A percentile compares a stretch with the other conserved stretches of the same genome.
Evolutionary conservation across 345 rosid species (phyloP).

Genomic region (Combretum micranthum): DNA sequence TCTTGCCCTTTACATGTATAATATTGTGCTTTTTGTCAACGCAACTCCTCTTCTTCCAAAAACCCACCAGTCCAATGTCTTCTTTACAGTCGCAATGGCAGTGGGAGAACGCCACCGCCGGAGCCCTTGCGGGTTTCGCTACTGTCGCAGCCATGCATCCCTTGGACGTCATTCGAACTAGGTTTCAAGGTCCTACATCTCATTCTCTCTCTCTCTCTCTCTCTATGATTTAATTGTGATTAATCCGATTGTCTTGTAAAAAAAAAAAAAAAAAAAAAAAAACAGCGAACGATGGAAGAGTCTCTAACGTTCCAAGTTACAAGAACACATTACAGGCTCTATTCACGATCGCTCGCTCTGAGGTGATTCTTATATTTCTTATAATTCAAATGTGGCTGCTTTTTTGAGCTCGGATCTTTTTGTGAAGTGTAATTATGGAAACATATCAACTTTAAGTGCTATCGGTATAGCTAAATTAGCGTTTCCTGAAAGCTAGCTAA

Average conservation of each 20-base stretch:
- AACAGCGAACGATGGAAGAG: slow-evolving; percentile 75
- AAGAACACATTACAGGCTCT: slow-evolving; percentile 78
- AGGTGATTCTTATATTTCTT: slow-evolving; percentile 30
- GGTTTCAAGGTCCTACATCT: slow-evolving; percentile 81
- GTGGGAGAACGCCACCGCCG: slow-evolving; percentile 88
- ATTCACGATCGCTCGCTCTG: slow-evolving; percentile 62
- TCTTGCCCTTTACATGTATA: too few relatives aligned
- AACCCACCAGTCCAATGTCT: slow-evolving; percentile 5
- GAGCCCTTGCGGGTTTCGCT: slow-evolving; percentile 82
- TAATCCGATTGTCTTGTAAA: too few relatives aligned
- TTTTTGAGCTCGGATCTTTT: not conserved
- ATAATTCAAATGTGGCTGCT: not conserved
- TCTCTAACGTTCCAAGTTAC: slow-evolving; percentile 55
- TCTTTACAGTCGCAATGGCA: slow-evolving; percentile 35
- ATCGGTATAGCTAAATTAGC: too few relatives aligned
- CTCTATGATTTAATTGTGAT: not conserved
- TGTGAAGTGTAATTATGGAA: not conserved
- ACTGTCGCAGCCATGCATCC: slow-evolving; percentile 82
- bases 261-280: too few relatives aligned
- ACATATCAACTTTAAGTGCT: too few relatives aligned
- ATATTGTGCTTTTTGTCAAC: too few relatives aligned
- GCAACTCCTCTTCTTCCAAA: too few relatives aligned
- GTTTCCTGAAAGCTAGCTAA: too few relatives aligned
- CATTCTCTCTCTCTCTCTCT: not conserved
- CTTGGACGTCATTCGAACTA: slow-evolving; percentile 86